Evolutionary conservation across 352 stramenopile species (phyloP).

Genomic region (Paralagenidium karlingii): DNA sequence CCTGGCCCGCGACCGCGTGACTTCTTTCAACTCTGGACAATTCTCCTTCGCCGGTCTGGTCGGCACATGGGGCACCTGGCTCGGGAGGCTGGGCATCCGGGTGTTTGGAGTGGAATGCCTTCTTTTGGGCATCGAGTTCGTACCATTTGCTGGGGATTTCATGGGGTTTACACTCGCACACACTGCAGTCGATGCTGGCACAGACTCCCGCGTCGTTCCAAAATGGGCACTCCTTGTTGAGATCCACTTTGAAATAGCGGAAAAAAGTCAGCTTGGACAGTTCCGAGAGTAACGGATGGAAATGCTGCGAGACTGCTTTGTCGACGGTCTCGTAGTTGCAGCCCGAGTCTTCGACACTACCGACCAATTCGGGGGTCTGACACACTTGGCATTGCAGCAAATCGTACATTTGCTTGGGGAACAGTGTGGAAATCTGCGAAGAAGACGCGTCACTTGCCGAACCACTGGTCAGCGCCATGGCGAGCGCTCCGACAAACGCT

Average conservation of each 20-base stretch:
- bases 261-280: slow-evolving; percentile 83
- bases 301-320: slow-evolving; percentile 67
- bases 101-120: slow-evolving; percentile 11
- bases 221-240: slow-evolving; percentile 81
- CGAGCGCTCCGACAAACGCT: too few relatives aligned
- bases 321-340: slow-evolving; percentile 81
- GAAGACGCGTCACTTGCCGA: too few relatives aligned
- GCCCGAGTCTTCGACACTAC: slow-evolving; percentile 70
- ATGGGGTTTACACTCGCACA: slow-evolving; percentile 79
- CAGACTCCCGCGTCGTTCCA: slow-evolving; percentile 89
- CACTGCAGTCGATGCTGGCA: slow-evolving; percentile 76
- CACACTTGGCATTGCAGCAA: slow-evolving; percentile 73
- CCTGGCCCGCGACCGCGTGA: slow-evolving; percentile 50
- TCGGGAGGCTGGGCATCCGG: background rate
- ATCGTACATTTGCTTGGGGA: slow-evolving; percentile 60
- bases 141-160: slow-evolving; percentile 81
- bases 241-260: slow-evolving; percentile 89
- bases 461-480: too few relatives aligned
- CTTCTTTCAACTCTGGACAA: slow-evolving; percentile 63
- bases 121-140: slow-evolving; percentile 29
- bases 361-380: slow-evolving; percentile 63
- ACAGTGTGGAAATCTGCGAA: too few relatives aligned
- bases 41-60: slow-evolving; percentile 58
- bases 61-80: slow-evolving; percentile 32
- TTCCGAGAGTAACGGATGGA: slow-evolving; percentile 67